A percentile compares a stretch with the other conserved stretches of the same genome.
phyloP scores from a whole-genome alignment of 1,139 yeast species.

The Saccharomyces hybrid region DNA sequence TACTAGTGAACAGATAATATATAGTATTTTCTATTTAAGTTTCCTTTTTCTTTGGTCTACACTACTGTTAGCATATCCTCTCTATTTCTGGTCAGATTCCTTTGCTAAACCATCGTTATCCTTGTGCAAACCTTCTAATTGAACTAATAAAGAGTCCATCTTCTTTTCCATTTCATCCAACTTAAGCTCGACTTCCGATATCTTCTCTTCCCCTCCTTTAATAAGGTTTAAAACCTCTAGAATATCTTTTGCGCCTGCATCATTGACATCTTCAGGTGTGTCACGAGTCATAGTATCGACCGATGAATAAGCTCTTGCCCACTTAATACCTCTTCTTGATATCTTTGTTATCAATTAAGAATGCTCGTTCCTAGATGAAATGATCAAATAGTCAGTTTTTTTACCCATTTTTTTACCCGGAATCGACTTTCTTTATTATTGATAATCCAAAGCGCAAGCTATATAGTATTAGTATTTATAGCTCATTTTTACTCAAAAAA shows the following conservation, averaged over 20 bases:
- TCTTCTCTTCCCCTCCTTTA: slow-evolving; percentile 51
- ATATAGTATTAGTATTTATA: not conserved
- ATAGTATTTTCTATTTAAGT: not conserved
- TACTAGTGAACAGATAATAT: not conserved
- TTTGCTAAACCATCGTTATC: not conserved
- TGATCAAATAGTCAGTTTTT: not conserved
- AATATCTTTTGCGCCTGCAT: slow-evolving; percentile 9
- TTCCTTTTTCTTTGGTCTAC: not conserved
- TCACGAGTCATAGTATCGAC: not conserved
- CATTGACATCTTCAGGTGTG: not conserved
- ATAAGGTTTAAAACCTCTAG: slow-evolving; percentile 34
- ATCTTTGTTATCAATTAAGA: not conserved
- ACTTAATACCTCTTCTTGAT: not conserved
- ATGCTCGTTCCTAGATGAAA: not conserved
- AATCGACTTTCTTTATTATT: too few species aligned
- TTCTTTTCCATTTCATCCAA: slow-evolving; percentile 49
- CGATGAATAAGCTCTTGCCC: not conserved
- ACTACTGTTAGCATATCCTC: not conserved
- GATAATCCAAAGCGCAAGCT: too few species aligned
- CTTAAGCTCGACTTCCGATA: slow-evolving; percentile 47
- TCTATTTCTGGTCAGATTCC: slow-evolving; percentile 1
- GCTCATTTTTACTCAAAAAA: too few species aligned
- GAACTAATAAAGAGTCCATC: slow-evolving; percentile 33
- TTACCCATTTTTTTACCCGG: not conserved
- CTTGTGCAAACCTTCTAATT: slow-evolving; percentile 11